Evolutionary conservation across 352 stramenopile genomes (phyloP).

Genomic region (Phytophthora citricola): DNA sequence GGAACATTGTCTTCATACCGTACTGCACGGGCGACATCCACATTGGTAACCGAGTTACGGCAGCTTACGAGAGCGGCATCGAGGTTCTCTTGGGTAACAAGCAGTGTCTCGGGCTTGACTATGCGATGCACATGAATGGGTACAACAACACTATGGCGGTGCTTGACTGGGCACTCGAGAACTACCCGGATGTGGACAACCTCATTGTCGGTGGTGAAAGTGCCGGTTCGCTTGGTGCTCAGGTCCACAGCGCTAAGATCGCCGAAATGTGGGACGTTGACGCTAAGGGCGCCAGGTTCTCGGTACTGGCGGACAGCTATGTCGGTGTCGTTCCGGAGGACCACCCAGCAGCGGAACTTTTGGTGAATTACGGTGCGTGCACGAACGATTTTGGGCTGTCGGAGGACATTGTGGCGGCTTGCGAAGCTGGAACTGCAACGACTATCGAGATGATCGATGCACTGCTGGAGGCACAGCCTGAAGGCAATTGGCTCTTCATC

Average conservation of each 20-base stretch:
- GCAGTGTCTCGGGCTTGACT: slow-evolving; percentile 45
- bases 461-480: slow-evolving; percentile 44
- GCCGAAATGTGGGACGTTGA: slow-evolving; percentile 64
- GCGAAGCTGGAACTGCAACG: slow-evolving; percentile 43
- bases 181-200: slow-evolving; percentile 64
- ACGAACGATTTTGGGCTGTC: slow-evolving; percentile 39
- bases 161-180: slow-evolving; percentile 62
- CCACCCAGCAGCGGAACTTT: slow-evolving; percentile 38
- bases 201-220: slow-evolving; percentile 59
- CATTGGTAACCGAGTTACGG: slow-evolving; percentile 45
- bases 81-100: slow-evolving; percentile 43
- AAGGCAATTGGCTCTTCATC: slow-evolving; percentile 65
- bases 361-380: slow-evolving; percentile 50
- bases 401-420: slow-evolving; percentile 45
- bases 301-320: slow-evolving; percentile 60
- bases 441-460: slow-evolving; percentile 48
- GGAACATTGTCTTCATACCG: slow-evolving; percentile 74
- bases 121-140: slow-evolving; percentile 59
- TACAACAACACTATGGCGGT: slow-evolving; percentile 71
- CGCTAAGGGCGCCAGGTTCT: slow-evolving; percentile 46
- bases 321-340: slow-evolving; percentile 55
- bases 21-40: slow-evolving; percentile 82
- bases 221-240: slow-evolving; percentile 58
- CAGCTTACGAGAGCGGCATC: slow-evolving; percentile 35
- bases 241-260: slow-evolving; percentile 47